These are phyloP conservation scores for Thelonectria discophora DNA, from an alignment of 2,329 filamentous ascomycete species.

Conservation along the genomic window DNA sequence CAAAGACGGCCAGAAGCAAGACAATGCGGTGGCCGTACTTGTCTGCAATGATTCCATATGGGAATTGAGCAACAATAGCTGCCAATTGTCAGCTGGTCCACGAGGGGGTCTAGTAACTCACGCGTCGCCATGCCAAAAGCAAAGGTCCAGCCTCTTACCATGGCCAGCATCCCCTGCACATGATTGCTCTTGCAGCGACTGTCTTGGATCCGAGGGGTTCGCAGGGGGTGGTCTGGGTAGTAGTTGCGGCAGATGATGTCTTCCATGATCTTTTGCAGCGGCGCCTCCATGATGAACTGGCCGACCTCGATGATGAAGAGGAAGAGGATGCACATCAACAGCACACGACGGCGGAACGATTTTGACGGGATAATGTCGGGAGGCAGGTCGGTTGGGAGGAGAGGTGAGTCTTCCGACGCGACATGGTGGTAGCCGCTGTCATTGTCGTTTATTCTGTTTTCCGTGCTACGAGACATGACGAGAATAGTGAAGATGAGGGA, in stretches of 20 bases:
- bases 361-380: slow-evolving; percentile 35
- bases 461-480: slow-evolving; percentile 11
- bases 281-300: slow-evolving; percentile 50
- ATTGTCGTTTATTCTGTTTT: slow-evolving; percentile 15
- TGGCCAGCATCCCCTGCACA: slow-evolving; percentile 62
- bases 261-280: slow-evolving; percentile 61
- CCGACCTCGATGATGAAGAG: slow-evolving; percentile 56
- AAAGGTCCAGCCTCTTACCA: slow-evolving; percentile 57
- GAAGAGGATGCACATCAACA: slow-evolving; percentile 48
- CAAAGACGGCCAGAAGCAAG: slow-evolving; percentile 49
- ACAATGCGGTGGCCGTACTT: slow-evolving; percentile 56
- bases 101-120: slow-evolving; percentile 34
- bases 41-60: slow-evolving; percentile 58
- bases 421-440: slow-evolving; percentile 10
- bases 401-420: slow-evolving; percentile 29
- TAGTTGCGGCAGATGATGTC: slow-evolving; percentile 61
- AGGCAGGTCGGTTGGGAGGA: slow-evolving; percentile 35
- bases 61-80: slow-evolving; percentile 56
- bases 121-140: slow-evolving; percentile 58
- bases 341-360: slow-evolving; percentile 42
- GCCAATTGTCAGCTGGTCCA: neutral
- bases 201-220: slow-evolving; percentile 46
- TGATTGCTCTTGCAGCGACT: slow-evolving; percentile 57
- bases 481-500: neutral
- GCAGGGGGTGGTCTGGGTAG: slow-evolving; percentile 52